Percentiles rank a stretch among this genome's conserved stretches.
These are phyloP conservation scores for Penicillium sp. DNA, from an alignment of 2,329 filamentous ascomycete species.

Conservation along the genomic window DNA sequence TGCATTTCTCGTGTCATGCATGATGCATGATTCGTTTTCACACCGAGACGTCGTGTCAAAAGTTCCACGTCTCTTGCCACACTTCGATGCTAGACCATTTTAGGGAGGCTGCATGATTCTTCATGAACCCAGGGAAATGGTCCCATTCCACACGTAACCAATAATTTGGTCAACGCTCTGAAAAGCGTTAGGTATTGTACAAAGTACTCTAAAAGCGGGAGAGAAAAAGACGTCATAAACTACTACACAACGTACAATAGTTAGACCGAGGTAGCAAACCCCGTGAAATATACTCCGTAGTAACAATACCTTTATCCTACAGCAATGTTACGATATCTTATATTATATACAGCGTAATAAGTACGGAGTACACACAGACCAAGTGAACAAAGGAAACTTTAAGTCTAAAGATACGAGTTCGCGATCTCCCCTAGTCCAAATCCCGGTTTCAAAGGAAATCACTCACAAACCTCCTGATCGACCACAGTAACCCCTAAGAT, in stretches of 20 bases:
- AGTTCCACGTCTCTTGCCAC: not conserved
- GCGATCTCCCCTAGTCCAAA: slow-evolving; percentile 5
- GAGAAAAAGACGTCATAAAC: not conserved
- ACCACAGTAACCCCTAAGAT: not conserved
- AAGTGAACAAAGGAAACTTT: not conserved
- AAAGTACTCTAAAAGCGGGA: no score
- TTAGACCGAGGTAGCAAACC: not conserved
- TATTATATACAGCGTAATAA: not conserved
- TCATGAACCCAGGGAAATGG: not conserved
- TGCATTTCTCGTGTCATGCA: slow-evolving; percentile 1
- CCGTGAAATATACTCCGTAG: no score
- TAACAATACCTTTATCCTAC: no score
- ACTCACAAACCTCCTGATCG: slow-evolving; percentile 3
- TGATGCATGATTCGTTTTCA: not conserved
- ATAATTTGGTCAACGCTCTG: not conserved
- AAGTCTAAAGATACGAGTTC: not conserved
- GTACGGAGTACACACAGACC: not conserved
- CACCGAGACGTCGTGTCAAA: not conserved
- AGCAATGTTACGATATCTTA: no score
- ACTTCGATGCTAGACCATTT: not conserved
- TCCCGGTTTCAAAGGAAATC: not conserved
- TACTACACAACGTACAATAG: not conserved
- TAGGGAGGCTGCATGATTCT: not conserved
- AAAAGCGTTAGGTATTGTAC: not conserved
- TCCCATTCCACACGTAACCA: not conserved